Evolutionary conservation across 2,329 filamentous ascomycete species (phyloP), one percentile per base, ranked within the genome.

Genomic region (Thielaviopsis populi): DNA sequence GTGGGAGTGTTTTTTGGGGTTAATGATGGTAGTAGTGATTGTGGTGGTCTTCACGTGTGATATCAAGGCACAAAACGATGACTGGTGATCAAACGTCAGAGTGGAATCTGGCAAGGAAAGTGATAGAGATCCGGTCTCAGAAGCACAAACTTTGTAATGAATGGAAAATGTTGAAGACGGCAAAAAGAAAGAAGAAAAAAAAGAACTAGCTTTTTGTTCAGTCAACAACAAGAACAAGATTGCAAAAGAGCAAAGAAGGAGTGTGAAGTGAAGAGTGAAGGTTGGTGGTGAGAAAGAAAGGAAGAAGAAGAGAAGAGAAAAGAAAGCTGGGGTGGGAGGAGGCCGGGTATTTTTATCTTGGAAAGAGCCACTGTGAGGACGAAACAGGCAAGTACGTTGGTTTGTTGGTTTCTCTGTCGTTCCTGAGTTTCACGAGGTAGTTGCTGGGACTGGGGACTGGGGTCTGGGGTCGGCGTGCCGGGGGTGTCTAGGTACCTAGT

Each of bases 1-100:
- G 61, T 67, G 37, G 58, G 62, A 33, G 42, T 37, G 41, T 43
- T 58, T 69, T 66, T 63, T 63, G 66, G 65, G 68, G 67, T 59
- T 67, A 58, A 63, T 62, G n/a, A 33, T 42, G 58, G 40, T 33
- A 48, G 27, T 33, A 0, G 33, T 59, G n/a, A 10, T 59, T 15
- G n/a, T 41, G 41, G 30, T 40, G 37, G 27, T 19, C 42, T 58
- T 46, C 10, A 61, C 41, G 3, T 33, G 41, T 30, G 42, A 56
- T 64, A 61, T 65, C 63, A 65, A 37, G 15, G 48, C 8, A 56
- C 27, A n/a, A 33, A 37, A 37, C 37, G 15, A 46, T 63, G 19
- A 48, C 59, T 10, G 7, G n/a, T 48, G 30, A 54, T 41, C 43
- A 62, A 62, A 54, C 54, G 41, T 42, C 22, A 59, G 41, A 56